These are phyloP conservation scores for Cladorrhinum sp. DNA, from an alignment of 2,329 filamentous ascomycete species.

Conservation along the genomic window DNA sequence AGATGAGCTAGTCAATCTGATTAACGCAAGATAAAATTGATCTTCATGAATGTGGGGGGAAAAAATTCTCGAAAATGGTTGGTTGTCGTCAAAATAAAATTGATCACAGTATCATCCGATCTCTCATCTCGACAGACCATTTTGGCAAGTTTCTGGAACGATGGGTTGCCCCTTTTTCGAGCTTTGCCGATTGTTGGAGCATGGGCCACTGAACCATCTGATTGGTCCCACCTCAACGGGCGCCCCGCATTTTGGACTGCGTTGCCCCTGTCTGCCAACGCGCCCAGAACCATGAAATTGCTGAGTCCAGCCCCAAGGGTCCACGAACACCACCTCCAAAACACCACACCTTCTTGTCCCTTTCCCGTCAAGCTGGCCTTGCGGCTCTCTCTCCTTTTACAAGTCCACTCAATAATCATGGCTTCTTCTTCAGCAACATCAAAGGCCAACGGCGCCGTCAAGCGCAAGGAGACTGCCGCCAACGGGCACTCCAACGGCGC, in stretches of 20 bases:
- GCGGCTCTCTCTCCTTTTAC: neutral
- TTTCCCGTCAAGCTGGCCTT: constrained; percentile 10
- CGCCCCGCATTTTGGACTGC: constrained; percentile 12
- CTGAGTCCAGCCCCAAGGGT: constrained; percentile 3
- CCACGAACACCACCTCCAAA: constrained; percentile 8
- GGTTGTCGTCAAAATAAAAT: neutral
- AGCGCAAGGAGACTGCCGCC: constrained; percentile 22
- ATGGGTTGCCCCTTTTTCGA: constrained; percentile 15
- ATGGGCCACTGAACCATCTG: constrained; percentile 7
- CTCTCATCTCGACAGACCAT: neutral
- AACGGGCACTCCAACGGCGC: constrained; percentile 17
- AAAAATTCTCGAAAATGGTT: too few relatives aligned
- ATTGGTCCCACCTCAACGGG: constrained; percentile 10
- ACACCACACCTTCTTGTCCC: neutral
- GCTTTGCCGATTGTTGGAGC: constrained; percentile 2
- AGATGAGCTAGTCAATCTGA: too few relatives aligned
- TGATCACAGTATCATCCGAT: neutral
- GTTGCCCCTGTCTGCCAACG: constrained; percentile 7
- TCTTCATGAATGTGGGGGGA: too few relatives aligned
- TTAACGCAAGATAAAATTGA: too few relatives aligned
- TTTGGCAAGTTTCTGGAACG: constrained; percentile 19
- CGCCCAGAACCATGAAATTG: constrained; percentile 13
- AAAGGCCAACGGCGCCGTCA: constrained; percentile 26
- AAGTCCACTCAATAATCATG: constrained; percentile 22
- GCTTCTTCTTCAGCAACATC: constrained; percentile 30